Evolutionary conservation across 2,329 filamentous ascomycete genomes (phyloP), one percentile per base, ranked within the genome.

Genomic region (Ceratocystis harringtonii): DNA sequence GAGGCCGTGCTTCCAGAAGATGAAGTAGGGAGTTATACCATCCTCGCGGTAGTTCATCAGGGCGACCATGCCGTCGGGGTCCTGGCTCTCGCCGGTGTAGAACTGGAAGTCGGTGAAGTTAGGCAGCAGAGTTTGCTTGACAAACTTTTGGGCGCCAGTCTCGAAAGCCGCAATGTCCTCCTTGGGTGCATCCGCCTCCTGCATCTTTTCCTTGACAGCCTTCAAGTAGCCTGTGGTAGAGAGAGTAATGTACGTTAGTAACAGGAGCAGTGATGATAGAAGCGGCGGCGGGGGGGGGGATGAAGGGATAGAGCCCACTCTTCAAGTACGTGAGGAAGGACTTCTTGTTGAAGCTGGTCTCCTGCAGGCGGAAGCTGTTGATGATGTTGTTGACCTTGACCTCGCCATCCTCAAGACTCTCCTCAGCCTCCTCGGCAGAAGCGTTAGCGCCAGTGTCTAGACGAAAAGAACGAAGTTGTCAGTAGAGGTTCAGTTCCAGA

Each of bases 1-100:
- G 70, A 97, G 78, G 74, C 92, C 94, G 80, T 96, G 88, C 85
- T 97, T 96, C 92, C 92, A 97, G 80, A 95, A 79, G 71, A 85
- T 88, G 72, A 95, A 81, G 75, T 83, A 99, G 68, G 94, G 94
- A 65, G 92, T 97, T 71, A 87, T 77, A 76, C 94, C 94, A 73
- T 97, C 94, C 77, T 96, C 92, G 73, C 94, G 92, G 85, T 96
- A 99, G 84, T 96, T 95, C 75, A 96, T 88, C 71, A 96, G 89
- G 70, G 92, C 81, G 72, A 96, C 81, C 94, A 96, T 95, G 81
- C 88, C 92, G 74, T 96, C 89, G 72, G 88, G 86, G 78, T 95
- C 84, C 90, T 95, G 95, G 72, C 85, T 88, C 82, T 94, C 87
- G 79, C 92, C 92, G 72, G 88, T 90, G 78, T 88, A 89, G 79